phyloP scores from a whole-genome alignment of 2,329 filamentous ascomycete species.

The Calonectria pteridis region DNA sequence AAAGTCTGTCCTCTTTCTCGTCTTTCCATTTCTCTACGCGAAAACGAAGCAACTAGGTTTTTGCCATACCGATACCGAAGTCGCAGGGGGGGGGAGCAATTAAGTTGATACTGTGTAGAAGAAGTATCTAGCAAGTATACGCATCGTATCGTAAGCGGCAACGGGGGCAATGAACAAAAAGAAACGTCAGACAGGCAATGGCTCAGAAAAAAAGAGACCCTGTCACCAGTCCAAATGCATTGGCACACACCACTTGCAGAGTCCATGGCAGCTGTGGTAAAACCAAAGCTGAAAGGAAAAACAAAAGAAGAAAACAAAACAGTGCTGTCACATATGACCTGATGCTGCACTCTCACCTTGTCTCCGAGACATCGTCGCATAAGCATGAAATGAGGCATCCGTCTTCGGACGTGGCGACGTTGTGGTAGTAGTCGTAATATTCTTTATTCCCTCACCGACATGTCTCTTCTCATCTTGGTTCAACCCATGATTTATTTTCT shows the following conservation, averaged over 20 bases:
- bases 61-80: background rate
- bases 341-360: conserved; percentile 1
- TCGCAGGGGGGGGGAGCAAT: background rate
- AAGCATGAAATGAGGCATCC: conserved; percentile 3
- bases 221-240: background rate
- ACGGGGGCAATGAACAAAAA: conserved; percentile 4
- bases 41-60: background rate
- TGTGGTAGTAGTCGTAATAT: background rate
- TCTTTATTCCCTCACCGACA: background rate
- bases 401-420: background rate
- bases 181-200: conserved; percentile 3
- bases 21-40: background rate
- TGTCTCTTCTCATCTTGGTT: background rate
- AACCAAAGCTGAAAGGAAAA: background rate
- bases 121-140: background rate
- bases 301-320: background rate
- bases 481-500: background rate
- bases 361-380: conserved; percentile 1
- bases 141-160: background rate
- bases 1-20: background rate
- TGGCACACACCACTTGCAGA: conserved; percentile 8
- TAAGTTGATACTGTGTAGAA: conserved; percentile 8
- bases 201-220: background rate
- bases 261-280: background rate
- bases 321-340: conserved; percentile 1